Evolutionary conservation across 108 stramenopile genomes (phyloP).

Genomic region (Phaeodactylum tricornutum): DNA sequence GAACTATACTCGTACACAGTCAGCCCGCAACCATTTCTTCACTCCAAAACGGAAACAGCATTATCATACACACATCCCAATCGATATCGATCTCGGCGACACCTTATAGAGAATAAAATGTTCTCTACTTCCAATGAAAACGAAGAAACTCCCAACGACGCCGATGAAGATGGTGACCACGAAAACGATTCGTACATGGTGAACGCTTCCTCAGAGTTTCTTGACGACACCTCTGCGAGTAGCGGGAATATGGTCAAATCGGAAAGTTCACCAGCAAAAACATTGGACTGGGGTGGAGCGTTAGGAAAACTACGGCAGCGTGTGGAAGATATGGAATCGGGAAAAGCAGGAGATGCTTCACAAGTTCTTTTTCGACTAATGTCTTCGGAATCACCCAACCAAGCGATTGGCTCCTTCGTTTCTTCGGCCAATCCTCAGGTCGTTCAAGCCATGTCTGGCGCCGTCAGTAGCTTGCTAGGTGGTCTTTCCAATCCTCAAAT

Average conservation of each 20-base stretch:
- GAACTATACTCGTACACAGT: too few relatives aligned
- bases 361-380: slow-evolving; percentile 66
- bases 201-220: slow-evolving; percentile 45
- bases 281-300: slow-evolving; percentile 74
- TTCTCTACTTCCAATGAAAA: slow-evolving; percentile 1
- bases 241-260: background rate
- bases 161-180: slow-evolving; percentile 37
- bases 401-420: slow-evolving; percentile 63
- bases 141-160: slow-evolving; percentile 37
- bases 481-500: slow-evolving; percentile 56
- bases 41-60: too few relatives aligned
- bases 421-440: slow-evolving; percentile 62
- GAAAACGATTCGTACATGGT: slow-evolving; percentile 35
- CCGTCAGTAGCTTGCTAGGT: slow-evolving; percentile 62
- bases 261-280: slow-evolving; percentile 11
- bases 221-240: slow-evolving; percentile 11
- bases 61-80: background rate
- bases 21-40: slow-evolving; percentile 3
- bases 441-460: slow-evolving; percentile 73
- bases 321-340: slow-evolving; percentile 55
- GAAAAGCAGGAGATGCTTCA: slow-evolving; percentile 47
- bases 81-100: background rate
- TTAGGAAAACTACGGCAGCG: slow-evolving; percentile 47
- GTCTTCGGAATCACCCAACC: slow-evolving; percentile 53
- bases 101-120: background rate